Evolutionary conservation across 2,329 filamentous ascomycete genomes (phyloP).

Genomic region (Fusarium abutilonis): DNA sequence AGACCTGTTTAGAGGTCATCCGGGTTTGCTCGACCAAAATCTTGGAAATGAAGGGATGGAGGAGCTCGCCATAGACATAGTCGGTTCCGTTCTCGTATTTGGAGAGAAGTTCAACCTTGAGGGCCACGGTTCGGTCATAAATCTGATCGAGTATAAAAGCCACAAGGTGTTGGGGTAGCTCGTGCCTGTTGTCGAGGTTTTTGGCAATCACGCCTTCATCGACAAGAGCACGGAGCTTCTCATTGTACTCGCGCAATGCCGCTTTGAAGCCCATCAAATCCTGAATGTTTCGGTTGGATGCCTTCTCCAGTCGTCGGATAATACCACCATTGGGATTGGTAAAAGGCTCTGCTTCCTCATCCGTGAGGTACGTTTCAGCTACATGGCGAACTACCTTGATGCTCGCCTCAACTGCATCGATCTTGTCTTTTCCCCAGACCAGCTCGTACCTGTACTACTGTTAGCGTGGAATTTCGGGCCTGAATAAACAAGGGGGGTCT

Average conservation of each 20-base stretch:
- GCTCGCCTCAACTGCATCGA: slow-evolving; percentile 80
- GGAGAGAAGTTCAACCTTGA: slow-evolving; percentile 82
- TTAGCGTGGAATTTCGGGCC: slow-evolving; percentile 25
- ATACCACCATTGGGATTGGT: slow-evolving; percentile 78
- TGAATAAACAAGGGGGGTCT: slow-evolving; percentile 25
- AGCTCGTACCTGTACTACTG: slow-evolving; percentile 62
- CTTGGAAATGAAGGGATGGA: slow-evolving; percentile 83
- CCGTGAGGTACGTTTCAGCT: slow-evolving; percentile 79
- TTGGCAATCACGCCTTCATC: slow-evolving; percentile 75
- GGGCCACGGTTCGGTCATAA: slow-evolving; percentile 92
- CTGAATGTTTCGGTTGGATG: slow-evolving; percentile 72
- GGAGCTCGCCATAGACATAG: slow-evolving; percentile 93
- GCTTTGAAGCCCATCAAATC: slow-evolving; percentile 74
- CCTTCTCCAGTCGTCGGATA: slow-evolving; percentile 79
- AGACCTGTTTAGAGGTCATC: slow-evolving; percentile 84
- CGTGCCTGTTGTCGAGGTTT: slow-evolving; percentile 74
- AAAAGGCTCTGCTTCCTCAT: slow-evolving; percentile 73
- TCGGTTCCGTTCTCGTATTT: slow-evolving; percentile 91
- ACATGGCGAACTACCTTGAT: slow-evolving; percentile 74
- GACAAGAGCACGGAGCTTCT: slow-evolving; percentile 70
- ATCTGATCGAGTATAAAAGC: slow-evolving; percentile 86
- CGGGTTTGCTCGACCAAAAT: slow-evolving; percentile 80
- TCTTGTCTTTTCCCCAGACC: slow-evolving; percentile 80
- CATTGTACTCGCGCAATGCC: slow-evolving; percentile 82
- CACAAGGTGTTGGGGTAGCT: slow-evolving; percentile 76